These are phyloP conservation scores for Fraxinus greggii DNA, from an alignment of 305 asterid genomes.

Conservation along the genomic window DNA sequence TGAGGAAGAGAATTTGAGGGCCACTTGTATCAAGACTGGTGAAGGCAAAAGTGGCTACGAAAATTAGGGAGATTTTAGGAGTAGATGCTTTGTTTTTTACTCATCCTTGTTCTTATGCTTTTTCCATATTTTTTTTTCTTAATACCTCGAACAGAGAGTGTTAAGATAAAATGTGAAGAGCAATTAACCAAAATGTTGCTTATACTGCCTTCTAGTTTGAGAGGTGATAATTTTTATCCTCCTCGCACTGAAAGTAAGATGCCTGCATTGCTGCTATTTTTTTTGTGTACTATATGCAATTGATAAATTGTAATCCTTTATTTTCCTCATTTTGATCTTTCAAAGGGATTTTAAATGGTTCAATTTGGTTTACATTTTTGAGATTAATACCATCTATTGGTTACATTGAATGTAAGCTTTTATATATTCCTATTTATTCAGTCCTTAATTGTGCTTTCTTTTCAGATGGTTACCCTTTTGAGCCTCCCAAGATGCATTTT, in stretches of 20 bases:
- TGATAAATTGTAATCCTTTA: neutral
- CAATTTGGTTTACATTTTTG: neutral
- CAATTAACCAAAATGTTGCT: neutral
- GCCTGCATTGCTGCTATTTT: neutral
- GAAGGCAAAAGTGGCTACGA: neutral
- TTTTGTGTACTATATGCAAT: neutral
- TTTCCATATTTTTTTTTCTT: neutral
- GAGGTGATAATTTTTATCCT: neutral
- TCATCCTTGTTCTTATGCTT: neutral
- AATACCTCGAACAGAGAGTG: neutral
- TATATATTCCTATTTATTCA: neutral
- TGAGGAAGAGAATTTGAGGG: neutral
- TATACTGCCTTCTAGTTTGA: neutral
- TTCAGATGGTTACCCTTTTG: conserved; percentile 93
- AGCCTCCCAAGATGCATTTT: conserved; percentile 92
- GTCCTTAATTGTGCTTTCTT: conserved; percentile 13
- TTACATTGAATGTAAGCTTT: neutral
- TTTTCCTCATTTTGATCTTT: neutral
- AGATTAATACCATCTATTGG: neutral
- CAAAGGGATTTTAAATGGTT: neutral
- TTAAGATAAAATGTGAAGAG: neutral
- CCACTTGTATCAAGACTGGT: neutral
- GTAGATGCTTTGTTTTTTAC: neutral
- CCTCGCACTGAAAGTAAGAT: neutral
- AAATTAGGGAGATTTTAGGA: neutral